Evolutionary conservation across 1,284 basidiomycete genomes (phyloP).

Genomic region (Naganishia albida): DNA sequence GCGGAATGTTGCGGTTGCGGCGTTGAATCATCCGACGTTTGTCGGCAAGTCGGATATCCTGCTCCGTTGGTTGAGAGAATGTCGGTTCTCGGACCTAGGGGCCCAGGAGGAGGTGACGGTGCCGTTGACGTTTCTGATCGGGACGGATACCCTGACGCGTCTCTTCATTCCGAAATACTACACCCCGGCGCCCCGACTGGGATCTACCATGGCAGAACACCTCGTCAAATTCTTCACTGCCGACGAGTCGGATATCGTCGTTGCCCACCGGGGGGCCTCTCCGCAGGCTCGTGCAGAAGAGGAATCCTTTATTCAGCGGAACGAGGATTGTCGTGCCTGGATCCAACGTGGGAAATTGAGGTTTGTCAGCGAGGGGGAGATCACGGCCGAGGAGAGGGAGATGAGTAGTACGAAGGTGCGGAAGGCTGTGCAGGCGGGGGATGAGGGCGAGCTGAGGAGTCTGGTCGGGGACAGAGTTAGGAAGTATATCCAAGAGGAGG

Average conservation of each 20-base stretch:
- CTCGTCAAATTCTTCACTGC: constrained; percentile 63
- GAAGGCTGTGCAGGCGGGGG: constrained; percentile 54
- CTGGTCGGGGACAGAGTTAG: constrained; percentile 57
- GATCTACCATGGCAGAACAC: constrained; percentile 59
- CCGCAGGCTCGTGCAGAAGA: constrained; percentile 43
- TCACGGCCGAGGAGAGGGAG: constrained; percentile 57
- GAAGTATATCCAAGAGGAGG: constrained; percentile 59
- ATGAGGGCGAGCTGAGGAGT: constrained; percentile 50
- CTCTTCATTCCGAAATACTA: constrained; percentile 83
- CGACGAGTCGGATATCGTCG: constrained; percentile 68
- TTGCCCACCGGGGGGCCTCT: constrained; percentile 61
- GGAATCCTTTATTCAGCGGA: constrained; percentile 35
- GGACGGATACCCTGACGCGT: constrained; percentile 84
- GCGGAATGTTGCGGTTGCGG: constrained; percentile 71
- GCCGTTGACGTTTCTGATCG: constrained; percentile 60
- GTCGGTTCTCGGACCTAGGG: neutral
- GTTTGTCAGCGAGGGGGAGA: constrained; percentile 51
- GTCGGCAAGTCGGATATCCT: constrained; percentile 70
- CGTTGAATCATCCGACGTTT: constrained; percentile 86
- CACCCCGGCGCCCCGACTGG: constrained; percentile 53
- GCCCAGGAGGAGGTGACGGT: neutral
- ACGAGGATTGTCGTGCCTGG: constrained; percentile 53
- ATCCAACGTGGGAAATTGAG: constrained; percentile 59
- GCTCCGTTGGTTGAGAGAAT: constrained; percentile 33
- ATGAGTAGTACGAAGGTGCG: constrained; percentile 76